Conservation (phyloP, 2,329 filamentous ascomycete species). For the Chaetomiaceae sp. region DNA sequence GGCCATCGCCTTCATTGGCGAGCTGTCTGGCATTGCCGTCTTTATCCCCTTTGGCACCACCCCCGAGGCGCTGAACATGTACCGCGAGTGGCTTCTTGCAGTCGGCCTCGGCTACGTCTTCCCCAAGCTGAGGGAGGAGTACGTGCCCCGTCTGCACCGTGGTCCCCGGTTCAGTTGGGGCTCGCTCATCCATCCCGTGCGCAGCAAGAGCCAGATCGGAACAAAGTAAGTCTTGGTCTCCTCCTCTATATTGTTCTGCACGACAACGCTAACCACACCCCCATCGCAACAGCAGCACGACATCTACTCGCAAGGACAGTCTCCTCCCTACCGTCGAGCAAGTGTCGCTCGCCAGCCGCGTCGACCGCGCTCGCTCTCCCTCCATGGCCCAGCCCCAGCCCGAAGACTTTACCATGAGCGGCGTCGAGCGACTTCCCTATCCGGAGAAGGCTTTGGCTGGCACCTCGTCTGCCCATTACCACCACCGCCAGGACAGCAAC, state of each 20-base stretch:
- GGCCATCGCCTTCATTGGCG: slow-evolving; percentile 46
- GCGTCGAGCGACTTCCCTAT: background rate
- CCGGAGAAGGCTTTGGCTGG: background rate
- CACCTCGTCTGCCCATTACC: background rate
- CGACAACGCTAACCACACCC: background rate
- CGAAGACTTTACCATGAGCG: background rate
- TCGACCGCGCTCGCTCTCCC: background rate
- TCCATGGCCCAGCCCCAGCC: background rate
- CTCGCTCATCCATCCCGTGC: slow-evolving; percentile 10
- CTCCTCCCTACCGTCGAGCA: slow-evolving; percentile 18
- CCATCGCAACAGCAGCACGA: background rate
- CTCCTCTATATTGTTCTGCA: too few relatives aligned
- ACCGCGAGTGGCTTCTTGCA: slow-evolving; percentile 37
- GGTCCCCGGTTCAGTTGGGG: slow-evolving; percentile 14
- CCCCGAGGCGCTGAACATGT: slow-evolving; percentile 48
- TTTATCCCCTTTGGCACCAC: slow-evolving; percentile 53
- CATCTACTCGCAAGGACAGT: slow-evolving; percentile 17
- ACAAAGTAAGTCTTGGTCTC: slow-evolving; percentile 6
- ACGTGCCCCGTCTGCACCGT: slow-evolving; percentile 24
- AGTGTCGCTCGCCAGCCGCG: slow-evolving; percentile 12
- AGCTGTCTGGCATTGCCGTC: slow-evolving; percentile 43
- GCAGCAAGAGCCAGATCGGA: slow-evolving; percentile 4
- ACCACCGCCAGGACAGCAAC: too few relatives aligned
- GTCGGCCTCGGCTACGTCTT: slow-evolving; percentile 42
- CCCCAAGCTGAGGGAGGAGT: slow-evolving; percentile 35